Percentiles rank a stretch among this genome's conserved stretches.
phyloP scores from a whole-genome alignment of 1,284 basidiomycete species.

The Termitomyces sp. region DNA sequence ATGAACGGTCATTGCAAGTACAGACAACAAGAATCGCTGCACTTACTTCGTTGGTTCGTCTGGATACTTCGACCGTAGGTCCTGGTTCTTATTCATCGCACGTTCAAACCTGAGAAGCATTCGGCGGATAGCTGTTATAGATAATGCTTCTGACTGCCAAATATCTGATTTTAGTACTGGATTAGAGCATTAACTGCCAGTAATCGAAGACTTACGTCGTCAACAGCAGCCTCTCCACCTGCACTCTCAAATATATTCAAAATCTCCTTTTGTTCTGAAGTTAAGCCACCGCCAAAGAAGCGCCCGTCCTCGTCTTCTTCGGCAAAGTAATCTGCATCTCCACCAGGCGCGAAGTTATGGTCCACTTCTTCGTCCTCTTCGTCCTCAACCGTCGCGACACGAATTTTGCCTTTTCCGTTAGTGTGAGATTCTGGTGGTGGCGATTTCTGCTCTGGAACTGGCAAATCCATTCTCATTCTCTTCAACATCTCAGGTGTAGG shows the following conservation, averaged over 20 bases:
- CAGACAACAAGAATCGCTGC: not conserved
- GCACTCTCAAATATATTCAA: slow-evolving; percentile 83
- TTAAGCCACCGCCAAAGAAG: slow-evolving; percentile 91
- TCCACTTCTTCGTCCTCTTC: slow-evolving; percentile 43
- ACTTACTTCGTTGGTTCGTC: slow-evolving; percentile 85
- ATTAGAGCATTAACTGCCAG: slow-evolving; percentile 20
- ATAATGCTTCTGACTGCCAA: slow-evolving; percentile 59
- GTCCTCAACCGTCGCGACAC: slow-evolving; percentile 55
- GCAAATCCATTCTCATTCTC: slow-evolving; percentile 58
- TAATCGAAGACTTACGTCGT: slow-evolving; percentile 51
- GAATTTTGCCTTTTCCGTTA: slow-evolving; percentile 30
- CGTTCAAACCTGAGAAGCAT: slow-evolving; percentile 82
- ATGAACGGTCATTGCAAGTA: slow-evolving; percentile 4
- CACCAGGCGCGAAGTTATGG: slow-evolving; percentile 67
- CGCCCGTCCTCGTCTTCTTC: slow-evolving; percentile 92
- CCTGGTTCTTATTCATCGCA: slow-evolving; percentile 89
- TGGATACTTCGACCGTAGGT: slow-evolving; percentile 88
- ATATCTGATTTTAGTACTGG: slow-evolving; percentile 22
- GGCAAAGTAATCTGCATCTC: slow-evolving; percentile 82
- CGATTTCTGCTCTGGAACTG: slow-evolving; percentile 19
- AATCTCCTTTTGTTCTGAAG: slow-evolving; percentile 85
- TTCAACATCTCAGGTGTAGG: slow-evolving; percentile 80
- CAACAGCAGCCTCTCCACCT: slow-evolving; percentile 55
- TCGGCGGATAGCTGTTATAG: slow-evolving; percentile 67
- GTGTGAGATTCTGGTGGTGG: slow-evolving; percentile 1